Evolutionary conservation across 345 rosid species (phyloP), one percentile per base, ranked within the genome.

Genomic region (Bruguiera sexangula): DNA sequence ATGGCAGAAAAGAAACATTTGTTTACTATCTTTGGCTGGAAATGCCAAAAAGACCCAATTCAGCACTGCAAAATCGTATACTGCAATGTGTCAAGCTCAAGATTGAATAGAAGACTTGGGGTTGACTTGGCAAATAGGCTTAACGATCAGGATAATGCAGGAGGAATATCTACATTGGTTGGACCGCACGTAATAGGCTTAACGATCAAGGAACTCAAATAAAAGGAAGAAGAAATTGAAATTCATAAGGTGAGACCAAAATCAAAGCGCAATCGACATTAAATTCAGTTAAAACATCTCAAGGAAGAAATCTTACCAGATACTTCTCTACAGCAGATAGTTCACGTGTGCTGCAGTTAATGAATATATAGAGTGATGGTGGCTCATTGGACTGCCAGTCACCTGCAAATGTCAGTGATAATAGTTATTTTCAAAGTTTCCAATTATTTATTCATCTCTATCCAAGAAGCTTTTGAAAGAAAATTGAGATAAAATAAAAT

Each of bases 11-110:
- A 67, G 67, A 60, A 69, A 91, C 98, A 96, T 94, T 94, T 10
- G 96, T 91, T 72, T 94, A 94, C 70, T 89, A 96, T 82, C 98
- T 85, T 94, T 94, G 73, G 87, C 68, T 32, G 98, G 95, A 77
- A 94, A 94, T 71, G 97, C 98, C 66, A 88, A 76, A 76, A 67
- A 93, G 69, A 77, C 94, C 98, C 79, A 89, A 85, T 83, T 93
- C 97, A 82, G 98, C 96, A 50, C 98, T 93, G 88, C 68, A 79
- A 76, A 52, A 69, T 74, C 48, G 58, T 18, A 73, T 86, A 91
- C 96, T 96, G 92, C 75, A 91, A 81, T 37, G 97, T 94, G 66
- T 94, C 97, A 63, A 94, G 90, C 83, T 94, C 98, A 75, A 94
- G 97, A 80, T 91, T 94, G 79, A 89, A 94, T 26, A 91, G 79